A percentile compares a stretch with the other conserved stretches of the same genome.
Evolutionary conservation across 2,329 filamentous ascomycete genomes (phyloP).

Genomic region (Cladosporium sp.): DNA sequence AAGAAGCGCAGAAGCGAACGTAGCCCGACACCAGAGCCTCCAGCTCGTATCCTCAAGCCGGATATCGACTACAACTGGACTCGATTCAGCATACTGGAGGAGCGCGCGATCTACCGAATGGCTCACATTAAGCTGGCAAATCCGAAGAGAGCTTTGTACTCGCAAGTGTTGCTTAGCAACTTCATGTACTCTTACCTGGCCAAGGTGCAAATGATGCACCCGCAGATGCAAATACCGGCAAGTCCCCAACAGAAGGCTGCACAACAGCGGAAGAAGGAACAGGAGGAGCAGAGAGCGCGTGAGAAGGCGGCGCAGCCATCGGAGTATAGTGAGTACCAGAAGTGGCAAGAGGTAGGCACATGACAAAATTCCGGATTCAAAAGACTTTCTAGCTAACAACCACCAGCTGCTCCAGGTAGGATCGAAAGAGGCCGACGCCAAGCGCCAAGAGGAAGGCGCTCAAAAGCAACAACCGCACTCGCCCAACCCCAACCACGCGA

Average conservation of each 20-base stretch:
- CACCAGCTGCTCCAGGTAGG: slow-evolving; percentile 17
- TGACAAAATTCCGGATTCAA: background rate
- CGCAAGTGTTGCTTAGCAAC: slow-evolving; percentile 94
- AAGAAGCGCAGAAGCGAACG: slow-evolving; percentile 73
- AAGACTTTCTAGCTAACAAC: background rate
- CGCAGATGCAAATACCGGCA: slow-evolving; percentile 83
- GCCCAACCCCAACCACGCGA: background rate
- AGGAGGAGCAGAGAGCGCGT: slow-evolving; percentile 24
- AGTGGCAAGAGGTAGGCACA: slow-evolving; percentile 39
- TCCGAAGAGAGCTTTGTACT: slow-evolving; percentile 84
- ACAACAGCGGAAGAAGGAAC: slow-evolving; percentile 33
- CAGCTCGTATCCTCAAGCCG: slow-evolving; percentile 70
- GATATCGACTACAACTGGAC: slow-evolving; percentile 97
- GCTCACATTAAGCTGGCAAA: slow-evolving; percentile 99
- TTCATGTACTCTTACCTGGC: slow-evolving; percentile 99
- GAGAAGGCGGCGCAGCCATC: slow-evolving; percentile 27
- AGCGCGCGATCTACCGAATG: slow-evolving; percentile 97
- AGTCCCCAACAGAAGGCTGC: slow-evolving; percentile 52
- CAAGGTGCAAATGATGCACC: slow-evolving; percentile 98
- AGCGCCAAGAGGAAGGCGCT: slow-evolving; percentile 8
- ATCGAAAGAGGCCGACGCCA: slow-evolving; percentile 13
- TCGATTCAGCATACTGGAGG: slow-evolving; percentile 89
- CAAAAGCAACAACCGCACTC: slow-evolving; percentile 12
- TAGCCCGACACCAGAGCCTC: slow-evolving; percentile 78
- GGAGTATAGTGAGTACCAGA: slow-evolving; percentile 40